phyloP scores from a whole-genome alignment of 164 flowering plant species.

The Brasenia schreberi region DNA sequence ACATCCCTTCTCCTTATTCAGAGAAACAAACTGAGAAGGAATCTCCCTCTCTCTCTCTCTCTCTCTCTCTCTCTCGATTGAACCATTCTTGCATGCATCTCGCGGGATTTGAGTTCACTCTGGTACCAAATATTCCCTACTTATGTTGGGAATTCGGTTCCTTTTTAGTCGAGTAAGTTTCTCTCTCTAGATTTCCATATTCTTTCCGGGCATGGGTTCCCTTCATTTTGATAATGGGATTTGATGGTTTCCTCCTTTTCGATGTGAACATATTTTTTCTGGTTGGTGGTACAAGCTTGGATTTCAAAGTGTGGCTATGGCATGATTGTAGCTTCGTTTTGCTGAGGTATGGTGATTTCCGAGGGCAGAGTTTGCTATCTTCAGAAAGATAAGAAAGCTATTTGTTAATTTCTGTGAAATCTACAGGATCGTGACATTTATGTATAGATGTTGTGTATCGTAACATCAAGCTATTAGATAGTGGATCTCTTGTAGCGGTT shows the following conservation, averaged over 20 bases:
- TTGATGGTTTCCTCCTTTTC: not conserved
- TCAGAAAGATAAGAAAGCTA: not conserved
- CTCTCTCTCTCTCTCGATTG: not conserved
- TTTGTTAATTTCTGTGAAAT: not conserved
- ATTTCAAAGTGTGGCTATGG: not conserved
- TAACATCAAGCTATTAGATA: too few relatives aligned
- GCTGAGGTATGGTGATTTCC: not conserved
- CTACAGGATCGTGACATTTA: too few relatives aligned
- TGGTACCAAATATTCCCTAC: not conserved
- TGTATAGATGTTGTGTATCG: too few relatives aligned
- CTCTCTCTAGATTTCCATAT: not conserved
- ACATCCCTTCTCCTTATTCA: too few relatives aligned
- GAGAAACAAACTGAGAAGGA: too few relatives aligned
- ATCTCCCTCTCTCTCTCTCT: not conserved
- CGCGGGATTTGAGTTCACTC: not conserved
- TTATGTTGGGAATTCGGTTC: not conserved
- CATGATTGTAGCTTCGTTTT: not conserved
- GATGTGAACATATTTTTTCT: too few relatives aligned
- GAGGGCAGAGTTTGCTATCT: not conserved
- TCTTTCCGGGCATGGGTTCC: not conserved
- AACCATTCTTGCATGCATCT: not conserved
- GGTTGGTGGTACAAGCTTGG: too few relatives aligned
- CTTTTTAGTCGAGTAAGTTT: not conserved
- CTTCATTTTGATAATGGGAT: not conserved
- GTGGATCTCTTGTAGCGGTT: too few relatives aligned